Evolutionary conservation across 495 filamentous ascomycete genomes (phyloP).

Genomic region (Talaromyces proteolyticus): DNA sequence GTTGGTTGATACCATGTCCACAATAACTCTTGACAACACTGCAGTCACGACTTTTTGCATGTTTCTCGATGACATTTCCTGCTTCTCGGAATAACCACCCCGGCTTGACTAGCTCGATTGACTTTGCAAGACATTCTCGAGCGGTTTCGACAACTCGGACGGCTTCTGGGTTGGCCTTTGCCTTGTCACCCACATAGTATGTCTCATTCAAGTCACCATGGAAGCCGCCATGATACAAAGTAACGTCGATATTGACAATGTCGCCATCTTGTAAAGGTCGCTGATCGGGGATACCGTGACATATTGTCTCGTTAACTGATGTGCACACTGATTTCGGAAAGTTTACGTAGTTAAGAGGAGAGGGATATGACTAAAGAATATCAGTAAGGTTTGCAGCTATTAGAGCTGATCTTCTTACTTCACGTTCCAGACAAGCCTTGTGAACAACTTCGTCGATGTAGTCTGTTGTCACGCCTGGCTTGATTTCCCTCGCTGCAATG

Average conservation of each 20-base stretch:
- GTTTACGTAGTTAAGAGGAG: slow-evolving; percentile 89
- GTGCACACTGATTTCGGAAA: slow-evolving; percentile 99
- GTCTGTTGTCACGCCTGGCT: slow-evolving; percentile 91
- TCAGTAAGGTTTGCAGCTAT: slow-evolving; percentile 12
- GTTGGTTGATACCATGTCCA: slow-evolving; percentile 78
- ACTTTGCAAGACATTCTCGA: slow-evolving; percentile 74
- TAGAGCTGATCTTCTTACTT: slow-evolving; percentile 51
- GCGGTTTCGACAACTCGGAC: slow-evolving; percentile 83
- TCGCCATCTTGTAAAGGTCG: slow-evolving; percentile 75
- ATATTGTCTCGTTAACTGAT: slow-evolving; percentile 93
- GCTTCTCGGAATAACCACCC: slow-evolving; percentile 81
- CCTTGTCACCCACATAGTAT: slow-evolving; percentile 80
- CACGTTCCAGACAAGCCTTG: slow-evolving; percentile 87
- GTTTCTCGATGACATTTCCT: slow-evolving; percentile 79
- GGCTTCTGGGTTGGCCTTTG: slow-evolving; percentile 65
- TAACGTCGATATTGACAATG: slow-evolving; percentile 86
- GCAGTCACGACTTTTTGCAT: slow-evolving; percentile 71
- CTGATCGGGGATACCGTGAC: slow-evolving; percentile 85
- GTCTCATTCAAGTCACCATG: slow-evolving; percentile 91
- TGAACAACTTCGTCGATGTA: slow-evolving; percentile 95
- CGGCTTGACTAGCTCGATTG: slow-evolving; percentile 80
- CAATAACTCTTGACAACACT: slow-evolving; percentile 87
- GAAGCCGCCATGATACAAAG: slow-evolving; percentile 80
- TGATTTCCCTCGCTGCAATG: slow-evolving; percentile 72
- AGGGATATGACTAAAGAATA: slow-evolving; percentile 81